A percentile compares a stretch with the other conserved stretches of the same genome.
These are phyloP conservation scores for Loxodes magnus DNA, from an alignment of 73 alveolate species.

Conservation along the genomic window DNA sequence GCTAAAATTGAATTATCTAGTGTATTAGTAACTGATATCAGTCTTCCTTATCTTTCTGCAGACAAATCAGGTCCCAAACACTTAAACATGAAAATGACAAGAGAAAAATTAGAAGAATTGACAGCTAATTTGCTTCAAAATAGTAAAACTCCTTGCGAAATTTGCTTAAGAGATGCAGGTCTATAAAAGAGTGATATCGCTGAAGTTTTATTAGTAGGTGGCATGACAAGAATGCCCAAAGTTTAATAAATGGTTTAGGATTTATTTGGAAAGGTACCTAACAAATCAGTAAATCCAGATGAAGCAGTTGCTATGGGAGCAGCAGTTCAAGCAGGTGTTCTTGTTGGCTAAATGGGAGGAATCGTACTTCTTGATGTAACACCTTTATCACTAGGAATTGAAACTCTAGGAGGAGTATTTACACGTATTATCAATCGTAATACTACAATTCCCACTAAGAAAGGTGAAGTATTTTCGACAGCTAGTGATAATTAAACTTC, in stretches of 20 bases:
- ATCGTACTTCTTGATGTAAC: constrained; percentile 59
- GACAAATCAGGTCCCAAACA: constrained; percentile 92
- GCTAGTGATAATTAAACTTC: constrained; percentile 92
- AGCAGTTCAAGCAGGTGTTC: constrained; percentile 67
- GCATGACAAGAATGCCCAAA: constrained; percentile 96
- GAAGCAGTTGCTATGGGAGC: constrained; percentile 93
- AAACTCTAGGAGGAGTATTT: constrained; percentile 65
- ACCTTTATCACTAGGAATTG: constrained; percentile 66
- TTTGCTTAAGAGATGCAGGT: constrained; percentile 79
- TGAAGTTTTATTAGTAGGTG: constrained; percentile 96
- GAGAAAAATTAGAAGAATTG: constrained; percentile 68
- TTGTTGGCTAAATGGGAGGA: constrained; percentile 79
- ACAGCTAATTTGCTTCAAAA: constrained; percentile 47
- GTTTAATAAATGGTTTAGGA: constrained; percentile 72
- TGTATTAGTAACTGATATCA: constrained; percentile 69
- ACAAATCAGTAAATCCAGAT: constrained; percentile 86
- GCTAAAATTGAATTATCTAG: constrained; percentile 91
- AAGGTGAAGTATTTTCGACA: constrained; percentile 88
- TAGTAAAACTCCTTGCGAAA: constrained; percentile 65
- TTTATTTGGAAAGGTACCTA: constrained; percentile 66
- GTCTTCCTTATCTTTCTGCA: constrained; percentile 76
- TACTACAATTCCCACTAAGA: constrained; percentile 97
- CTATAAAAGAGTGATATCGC: constrained; percentile 73
- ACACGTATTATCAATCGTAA: constrained; percentile 89
- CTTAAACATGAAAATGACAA: constrained; percentile 54